A percentile compares a stretch with the other conserved stretches of the same genome.
Evolutionary conservation across 257 asterid species (phyloP).

Genomic region (Primulina huaijiensis): DNA sequence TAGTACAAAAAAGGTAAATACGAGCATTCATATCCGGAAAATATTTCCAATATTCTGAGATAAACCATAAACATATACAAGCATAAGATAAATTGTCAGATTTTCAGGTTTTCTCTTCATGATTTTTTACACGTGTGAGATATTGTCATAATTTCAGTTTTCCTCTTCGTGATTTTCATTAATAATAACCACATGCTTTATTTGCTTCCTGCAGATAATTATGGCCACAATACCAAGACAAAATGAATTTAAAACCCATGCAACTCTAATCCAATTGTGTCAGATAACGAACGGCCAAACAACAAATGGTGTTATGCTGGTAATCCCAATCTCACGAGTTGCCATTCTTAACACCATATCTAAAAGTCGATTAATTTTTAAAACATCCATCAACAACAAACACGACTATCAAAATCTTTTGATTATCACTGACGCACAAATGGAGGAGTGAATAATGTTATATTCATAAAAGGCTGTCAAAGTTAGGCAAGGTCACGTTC

Average conservation of each 20-base stretch:
- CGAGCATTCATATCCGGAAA: background rate
- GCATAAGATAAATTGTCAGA: background rate
- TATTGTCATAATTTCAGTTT: background rate
- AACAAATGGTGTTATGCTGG: background rate
- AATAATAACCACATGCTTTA: background rate
- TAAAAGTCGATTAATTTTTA: background rate
- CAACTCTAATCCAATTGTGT: conserved; percentile 5
- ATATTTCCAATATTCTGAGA: background rate
- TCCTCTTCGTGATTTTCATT: conserved; percentile 2
- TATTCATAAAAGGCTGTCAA: background rate
- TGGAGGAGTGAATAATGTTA: background rate
- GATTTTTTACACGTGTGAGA: background rate
- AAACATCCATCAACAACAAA: background rate
- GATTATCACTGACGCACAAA: background rate
- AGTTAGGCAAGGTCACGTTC: background rate
- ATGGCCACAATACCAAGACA: background rate
- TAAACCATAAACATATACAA: background rate
- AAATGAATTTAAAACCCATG: background rate
- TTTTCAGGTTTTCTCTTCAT: background rate
- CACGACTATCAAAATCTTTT: background rate
- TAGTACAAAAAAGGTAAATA: background rate
- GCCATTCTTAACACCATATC: background rate
- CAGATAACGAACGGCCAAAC: too few relatives aligned
- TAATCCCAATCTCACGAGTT: background rate
- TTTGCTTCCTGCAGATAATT: background rate